Base-by-base conservation (phyloP, 805 yeast species). In the Candida coleopterorum region DNA sequence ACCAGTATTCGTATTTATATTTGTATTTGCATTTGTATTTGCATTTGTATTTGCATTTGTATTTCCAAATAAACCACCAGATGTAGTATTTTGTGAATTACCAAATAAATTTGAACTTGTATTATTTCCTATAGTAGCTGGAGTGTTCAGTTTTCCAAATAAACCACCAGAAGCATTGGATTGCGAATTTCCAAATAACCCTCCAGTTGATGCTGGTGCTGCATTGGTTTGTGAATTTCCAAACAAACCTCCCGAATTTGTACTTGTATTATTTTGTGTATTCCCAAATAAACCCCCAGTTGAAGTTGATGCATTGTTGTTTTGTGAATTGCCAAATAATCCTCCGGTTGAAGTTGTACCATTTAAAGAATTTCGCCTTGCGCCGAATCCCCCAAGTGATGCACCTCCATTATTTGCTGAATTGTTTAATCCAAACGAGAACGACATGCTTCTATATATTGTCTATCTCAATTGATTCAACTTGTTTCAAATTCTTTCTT, bases 241-340 rank as follows among this genome's bases (percentile, higher is more conserved):
- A 47, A 58, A 55, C 11, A 57, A 41, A 12, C 39, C 45, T 18
- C 38, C 29, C 8, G 25, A 9, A 23, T 14, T 20, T 9, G 32
- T 32, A 22, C 18, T 22, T n/a, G 22, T n/a, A n/a, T n/a, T 26
- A 10, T 16, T 22, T 14, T 27, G 18, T 9, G 26, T 23, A n/a
- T 18, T 25, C 3, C 38, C 32, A 45, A 57, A 56, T 12, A 56
- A 30, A 4, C 62, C 59, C 3, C 56, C 52, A 16, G 59, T 47
- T 11, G 61, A 49, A 18, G 52, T 52, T 34, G 57, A 58, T n/a
- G n/a, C n/a, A n/a, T n/a, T n/a, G n/a, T n/a, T 26, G 10, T 16
- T 22, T 14, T 27, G 18, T 10, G 28, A 23, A 12, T 20, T 25
- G 5, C 38, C 33, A 45, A 57, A 56, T 12, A 56, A 31, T 3